Percentiles rank a stretch among this genome's conserved stretches.
Evolutionary conservation across 2,329 filamentous ascomycete species (phyloP).

Genomic region (Nothopassalora personata): DNA sequence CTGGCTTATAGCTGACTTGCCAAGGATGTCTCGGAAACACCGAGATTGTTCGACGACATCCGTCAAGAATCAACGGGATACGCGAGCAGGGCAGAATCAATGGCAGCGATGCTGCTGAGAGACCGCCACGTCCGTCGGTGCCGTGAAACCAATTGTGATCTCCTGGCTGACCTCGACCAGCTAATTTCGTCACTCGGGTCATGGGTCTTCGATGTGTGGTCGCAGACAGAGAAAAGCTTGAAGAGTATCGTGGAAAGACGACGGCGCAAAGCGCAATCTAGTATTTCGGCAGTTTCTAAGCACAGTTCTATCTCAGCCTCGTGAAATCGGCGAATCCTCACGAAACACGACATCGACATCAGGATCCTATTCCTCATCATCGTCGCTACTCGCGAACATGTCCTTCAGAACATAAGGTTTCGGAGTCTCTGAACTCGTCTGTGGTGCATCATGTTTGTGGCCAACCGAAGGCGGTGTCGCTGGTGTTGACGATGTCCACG

Average conservation of each 20-base stretch:
- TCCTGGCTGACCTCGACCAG: conserved; percentile 1
- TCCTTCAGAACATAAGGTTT: neutral
- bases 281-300: too few relatives aligned
- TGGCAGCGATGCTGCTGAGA: conserved; percentile 5
- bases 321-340: neutral
- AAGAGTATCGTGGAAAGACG: neutral
- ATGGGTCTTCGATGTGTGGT: conserved; percentile 3
- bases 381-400: neutral
- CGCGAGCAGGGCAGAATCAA: conserved; percentile 4
- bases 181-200: neutral
- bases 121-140: neutral
- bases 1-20: conserved; percentile 43
- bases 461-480: neutral
- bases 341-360: neutral
- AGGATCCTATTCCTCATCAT: neutral
- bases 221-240: conserved; percentile 3
- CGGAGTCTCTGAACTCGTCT: neutral
- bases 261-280: too few relatives aligned
- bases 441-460: too few relatives aligned
- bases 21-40: conserved; percentile 48
- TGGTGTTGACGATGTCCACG: neutral
- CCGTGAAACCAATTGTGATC: neutral
- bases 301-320: too few relatives aligned
- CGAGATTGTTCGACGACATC: conserved; percentile 50
- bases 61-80: conserved; percentile 2